phyloP scores from a whole-genome alignment of 768 basidiomycete genomes.

The Boletus sp. region DNA sequence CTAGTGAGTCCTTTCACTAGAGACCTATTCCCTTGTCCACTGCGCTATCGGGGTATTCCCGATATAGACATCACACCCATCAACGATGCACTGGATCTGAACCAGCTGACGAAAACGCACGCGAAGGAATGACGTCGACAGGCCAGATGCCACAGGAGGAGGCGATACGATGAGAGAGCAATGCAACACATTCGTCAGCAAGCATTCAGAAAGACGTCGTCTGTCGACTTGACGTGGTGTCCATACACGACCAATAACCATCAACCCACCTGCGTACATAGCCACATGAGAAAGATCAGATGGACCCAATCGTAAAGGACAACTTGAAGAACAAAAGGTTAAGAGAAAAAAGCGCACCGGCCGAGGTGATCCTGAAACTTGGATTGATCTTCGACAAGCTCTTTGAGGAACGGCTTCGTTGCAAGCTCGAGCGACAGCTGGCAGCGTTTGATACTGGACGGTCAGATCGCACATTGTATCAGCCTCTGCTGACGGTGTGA shows the following conservation, averaged over 20 bases:
- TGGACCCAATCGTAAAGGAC: too few relatives aligned
- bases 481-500: slow-evolving; percentile 64
- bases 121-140: slow-evolving; percentile 38
- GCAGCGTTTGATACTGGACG: slow-evolving; percentile 52
- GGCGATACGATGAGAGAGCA: slow-evolving; percentile 44
- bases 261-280: slow-evolving; percentile 53
- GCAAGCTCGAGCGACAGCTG: slow-evolving; percentile 55
- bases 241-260: slow-evolving; percentile 61
- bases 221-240: slow-evolving; percentile 41
- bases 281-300: slow-evolving; percentile 21
- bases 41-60: too few relatives aligned
- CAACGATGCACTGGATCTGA: neutral
- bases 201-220: slow-evolving; percentile 42
- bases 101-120: slow-evolving; percentile 21
- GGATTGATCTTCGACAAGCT: slow-evolving; percentile 40
- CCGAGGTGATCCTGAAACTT: slow-evolving; percentile 28
- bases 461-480: slow-evolving; percentile 61
- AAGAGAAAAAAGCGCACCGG: slow-evolving; percentile 17
- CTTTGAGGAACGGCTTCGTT: slow-evolving; percentile 55
- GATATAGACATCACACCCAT: slow-evolving; percentile 3
- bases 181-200: slow-evolving; percentile 39
- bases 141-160: slow-evolving; percentile 45
- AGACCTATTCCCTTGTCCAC: too few relatives aligned
- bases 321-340: too few relatives aligned
- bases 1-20: too few relatives aligned